Conservation (phyloP, 148 eudicot species). For the Amaranthus hypochondriacus region DNA sequence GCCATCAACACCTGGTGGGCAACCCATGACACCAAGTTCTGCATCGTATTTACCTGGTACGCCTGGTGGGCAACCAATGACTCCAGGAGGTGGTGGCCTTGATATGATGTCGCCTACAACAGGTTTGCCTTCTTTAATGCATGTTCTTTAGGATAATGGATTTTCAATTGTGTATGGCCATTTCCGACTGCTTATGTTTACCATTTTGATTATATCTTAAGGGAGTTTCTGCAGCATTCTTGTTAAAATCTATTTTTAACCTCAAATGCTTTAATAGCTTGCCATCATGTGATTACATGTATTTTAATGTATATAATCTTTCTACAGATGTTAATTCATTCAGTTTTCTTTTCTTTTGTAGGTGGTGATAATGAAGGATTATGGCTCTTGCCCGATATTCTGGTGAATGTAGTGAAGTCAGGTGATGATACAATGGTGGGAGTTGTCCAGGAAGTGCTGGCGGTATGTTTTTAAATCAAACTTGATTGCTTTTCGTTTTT, state of each 20-base stretch:
- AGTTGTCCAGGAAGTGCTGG: slow-evolving; percentile 74
- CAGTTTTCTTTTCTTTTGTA: slow-evolving; percentile 26
- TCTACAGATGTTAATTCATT: neutral
- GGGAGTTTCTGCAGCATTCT: neutral
- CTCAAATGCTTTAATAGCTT: neutral
- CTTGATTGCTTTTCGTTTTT: neutral
- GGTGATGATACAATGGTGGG: slow-evolving; percentile 67
- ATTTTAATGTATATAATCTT: neutral
- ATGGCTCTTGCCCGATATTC: slow-evolving; percentile 78
- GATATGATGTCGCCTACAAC: slow-evolving; percentile 94
- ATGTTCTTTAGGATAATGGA: neutral
- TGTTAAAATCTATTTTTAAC: too few species aligned
- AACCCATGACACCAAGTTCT: slow-evolving; percentile 93
- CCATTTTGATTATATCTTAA: neutral
- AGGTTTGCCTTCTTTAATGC: slow-evolving; percentile 39
- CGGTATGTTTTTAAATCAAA: slow-evolving; percentile 45
- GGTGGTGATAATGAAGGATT: slow-evolving; percentile 89
- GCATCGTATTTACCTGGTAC: slow-evolving; percentile 85
- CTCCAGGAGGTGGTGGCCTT: slow-evolving; percentile 93
- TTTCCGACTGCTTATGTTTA: neutral
- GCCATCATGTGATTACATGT: neutral
- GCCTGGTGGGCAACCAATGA: slow-evolving; percentile 99
- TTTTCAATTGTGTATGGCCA: neutral
- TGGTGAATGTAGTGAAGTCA: slow-evolving; percentile 77
- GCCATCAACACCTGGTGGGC: slow-evolving; percentile 97